Evolutionary conservation across 306 rosid genomes (phyloP).

Genomic region (Senna siamea): DNA sequence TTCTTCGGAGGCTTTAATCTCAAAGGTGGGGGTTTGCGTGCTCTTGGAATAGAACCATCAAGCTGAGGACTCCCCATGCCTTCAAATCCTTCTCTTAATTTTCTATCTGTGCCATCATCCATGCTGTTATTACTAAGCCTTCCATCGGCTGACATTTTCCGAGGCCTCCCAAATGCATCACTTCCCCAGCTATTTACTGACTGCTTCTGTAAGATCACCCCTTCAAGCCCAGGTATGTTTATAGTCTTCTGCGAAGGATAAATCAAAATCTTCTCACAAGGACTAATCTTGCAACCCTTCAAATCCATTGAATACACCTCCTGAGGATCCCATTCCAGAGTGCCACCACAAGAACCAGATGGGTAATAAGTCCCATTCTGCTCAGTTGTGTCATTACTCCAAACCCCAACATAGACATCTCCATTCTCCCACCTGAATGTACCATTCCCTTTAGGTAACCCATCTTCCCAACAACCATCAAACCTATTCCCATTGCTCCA

Average conservation of each 20-base stretch:
- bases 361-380: slow-evolving; percentile 70
- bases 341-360: slow-evolving; percentile 40
- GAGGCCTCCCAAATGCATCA: slow-evolving; percentile 46
- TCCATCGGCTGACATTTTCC: slow-evolving; percentile 51
- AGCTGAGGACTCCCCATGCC: slow-evolving; percentile 44
- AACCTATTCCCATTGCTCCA: slow-evolving; percentile 73
- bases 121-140: slow-evolving; percentile 54
- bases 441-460: slow-evolving; percentile 83
- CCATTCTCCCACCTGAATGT: slow-evolving; percentile 75
- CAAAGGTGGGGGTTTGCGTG: slow-evolving; percentile 32
- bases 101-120: slow-evolving; percentile 47
- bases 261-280: slow-evolving; percentile 57
- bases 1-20: slow-evolving; percentile 58
- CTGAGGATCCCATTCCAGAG: slow-evolving; percentile 69
- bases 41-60: slow-evolving; percentile 43
- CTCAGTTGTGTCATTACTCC: slow-evolving; percentile 69
- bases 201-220: slow-evolving; percentile 39
- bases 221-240: slow-evolving; percentile 47
- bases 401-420: slow-evolving; percentile 73
- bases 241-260: slow-evolving; percentile 80
- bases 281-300: slow-evolving; percentile 53
- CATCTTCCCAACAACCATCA: slow-evolving; percentile 89
- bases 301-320: slow-evolving; percentile 53
- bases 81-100: slow-evolving; percentile 41
- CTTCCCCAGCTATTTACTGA: slow-evolving; percentile 33